Evolutionary conservation across 768 basidiomycete genomes (phyloP).

Genomic region (Leucogyrophana mollusca): DNA sequence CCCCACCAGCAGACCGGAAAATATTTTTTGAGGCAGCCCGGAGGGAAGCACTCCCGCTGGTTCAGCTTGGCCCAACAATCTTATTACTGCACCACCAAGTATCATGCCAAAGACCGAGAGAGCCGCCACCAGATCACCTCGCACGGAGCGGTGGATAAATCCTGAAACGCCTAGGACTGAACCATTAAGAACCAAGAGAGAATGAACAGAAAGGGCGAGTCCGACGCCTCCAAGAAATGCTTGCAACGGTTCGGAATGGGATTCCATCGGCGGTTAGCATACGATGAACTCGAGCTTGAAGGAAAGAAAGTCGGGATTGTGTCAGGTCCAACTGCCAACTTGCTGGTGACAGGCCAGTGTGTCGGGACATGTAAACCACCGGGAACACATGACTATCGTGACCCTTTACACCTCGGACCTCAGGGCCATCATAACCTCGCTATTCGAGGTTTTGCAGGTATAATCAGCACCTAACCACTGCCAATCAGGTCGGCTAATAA

Average conservation of each 20-base stretch:
- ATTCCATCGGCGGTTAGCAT: background rate
- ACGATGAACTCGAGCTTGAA: too few species aligned
- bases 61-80: constrained; percentile 25
- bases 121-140: constrained; percentile 42
- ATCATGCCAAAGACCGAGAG: constrained; percentile 46
- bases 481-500: too few species aligned
- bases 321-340: too few species aligned
- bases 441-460: too few species aligned
- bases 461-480: too few species aligned
- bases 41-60: constrained; percentile 13
- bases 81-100: constrained; percentile 44
- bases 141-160: constrained; percentile 51
- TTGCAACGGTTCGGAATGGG: constrained; percentile 41
- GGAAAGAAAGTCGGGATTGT: too few species aligned
- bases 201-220: constrained; percentile 50
- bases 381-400: too few species aligned
- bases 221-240: constrained; percentile 57
- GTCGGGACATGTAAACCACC: too few species aligned
- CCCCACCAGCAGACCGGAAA: constrained; percentile 58
- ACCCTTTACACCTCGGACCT: too few species aligned
- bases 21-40: constrained; percentile 28
- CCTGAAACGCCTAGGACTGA: constrained; percentile 61
- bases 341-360: too few species aligned
- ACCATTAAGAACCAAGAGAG: constrained; percentile 53
- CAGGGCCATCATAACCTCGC: too few species aligned